These are phyloP conservation scores for Ceratocystis albifundus DNA, from an alignment of 2,329 filamentous ascomycete species.

Conservation along the genomic window DNA sequence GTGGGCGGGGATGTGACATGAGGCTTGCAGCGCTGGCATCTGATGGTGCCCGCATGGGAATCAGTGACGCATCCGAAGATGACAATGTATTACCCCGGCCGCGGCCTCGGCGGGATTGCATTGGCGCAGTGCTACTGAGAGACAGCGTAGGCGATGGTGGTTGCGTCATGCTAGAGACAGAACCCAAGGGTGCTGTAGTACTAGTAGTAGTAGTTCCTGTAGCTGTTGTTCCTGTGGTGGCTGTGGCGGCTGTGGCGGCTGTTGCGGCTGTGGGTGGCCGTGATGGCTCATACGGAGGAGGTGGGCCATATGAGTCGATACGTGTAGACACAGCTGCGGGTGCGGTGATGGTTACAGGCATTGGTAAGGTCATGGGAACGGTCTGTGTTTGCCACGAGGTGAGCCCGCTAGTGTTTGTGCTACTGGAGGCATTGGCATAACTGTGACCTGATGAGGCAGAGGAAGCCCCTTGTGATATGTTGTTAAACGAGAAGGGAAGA, in stretches of 20 bases:
- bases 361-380: background rate
- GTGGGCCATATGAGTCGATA: constrained; percentile 17
- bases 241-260: background rate
- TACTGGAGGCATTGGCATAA: background rate
- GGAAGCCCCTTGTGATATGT: constrained; percentile 14
- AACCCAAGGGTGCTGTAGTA: background rate
- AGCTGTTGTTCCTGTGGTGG: background rate
- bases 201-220: background rate
- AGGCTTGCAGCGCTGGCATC: background rate
- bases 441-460: constrained; percentile 7
- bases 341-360: background rate
- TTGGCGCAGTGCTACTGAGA: background rate
- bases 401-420: constrained; percentile 1
- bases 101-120: background rate
- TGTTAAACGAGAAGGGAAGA: background rate
- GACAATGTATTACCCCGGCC: background rate
- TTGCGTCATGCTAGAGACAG: background rate
- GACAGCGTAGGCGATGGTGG: constrained; percentile 1
- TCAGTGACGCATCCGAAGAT: background rate
- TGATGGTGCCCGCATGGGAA: background rate
- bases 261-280: constrained; percentile 12
- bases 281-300: constrained; percentile 22
- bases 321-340: background rate
- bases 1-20: background rate
- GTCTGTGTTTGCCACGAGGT: constrained; percentile 13